These are phyloP conservation scores for Penicillium decumbens DNA, from an alignment of 2,329 filamentous ascomycete genomes.

Conservation along the genomic window DNA sequence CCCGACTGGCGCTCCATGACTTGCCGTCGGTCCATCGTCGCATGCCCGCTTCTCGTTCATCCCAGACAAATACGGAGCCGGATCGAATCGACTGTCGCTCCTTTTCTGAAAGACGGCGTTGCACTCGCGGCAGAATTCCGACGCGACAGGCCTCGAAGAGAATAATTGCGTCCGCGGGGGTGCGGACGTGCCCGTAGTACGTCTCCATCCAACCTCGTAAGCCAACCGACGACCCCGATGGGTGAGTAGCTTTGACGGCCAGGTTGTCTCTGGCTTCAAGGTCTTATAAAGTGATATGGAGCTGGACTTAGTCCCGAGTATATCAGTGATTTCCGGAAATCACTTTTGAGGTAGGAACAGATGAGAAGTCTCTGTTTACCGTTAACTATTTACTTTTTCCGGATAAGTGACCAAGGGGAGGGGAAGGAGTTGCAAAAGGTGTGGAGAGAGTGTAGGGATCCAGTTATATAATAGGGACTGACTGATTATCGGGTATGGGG, in stretches of 20 bases:
- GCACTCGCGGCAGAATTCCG: slow-evolving; percentile 83
- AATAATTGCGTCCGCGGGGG: slow-evolving; percentile 94
- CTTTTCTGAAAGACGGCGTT: slow-evolving; percentile 90
- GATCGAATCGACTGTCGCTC: slow-evolving; percentile 94
- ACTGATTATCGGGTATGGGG: slow-evolving; percentile 22
- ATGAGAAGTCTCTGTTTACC: background rate
- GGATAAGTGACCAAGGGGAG: slow-evolving; percentile 2
- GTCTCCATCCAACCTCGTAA: slow-evolving; percentile 70
- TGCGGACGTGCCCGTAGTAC: slow-evolving; percentile 89
- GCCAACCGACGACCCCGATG: slow-evolving; percentile 17
- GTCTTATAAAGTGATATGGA: background rate
- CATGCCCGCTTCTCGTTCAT: slow-evolving; percentile 97
- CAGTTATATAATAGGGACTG: slow-evolving; percentile 23
- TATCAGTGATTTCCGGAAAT: background rate
- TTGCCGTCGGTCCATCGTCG: slow-evolving; percentile 97
- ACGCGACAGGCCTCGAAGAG: slow-evolving; percentile 95
- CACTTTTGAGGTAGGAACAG: background rate
- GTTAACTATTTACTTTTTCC: background rate
- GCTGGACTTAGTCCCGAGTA: background rate
- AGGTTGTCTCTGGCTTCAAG: slow-evolving; percentile 1
- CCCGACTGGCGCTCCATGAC: slow-evolving; percentile 96
- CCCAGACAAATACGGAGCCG: slow-evolving; percentile 99
- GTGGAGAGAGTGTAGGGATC: slow-evolving; percentile 16
- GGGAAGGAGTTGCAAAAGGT: slow-evolving; percentile 10
- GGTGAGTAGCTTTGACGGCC: slow-evolving; percentile 11